A percentile compares a stretch with the other conserved stretches of the same genome.
These are phyloP conservation scores for Sechiopsis laciniata DNA, from an alignment of 306 rosid genomes.

Conservation along the genomic window DNA sequence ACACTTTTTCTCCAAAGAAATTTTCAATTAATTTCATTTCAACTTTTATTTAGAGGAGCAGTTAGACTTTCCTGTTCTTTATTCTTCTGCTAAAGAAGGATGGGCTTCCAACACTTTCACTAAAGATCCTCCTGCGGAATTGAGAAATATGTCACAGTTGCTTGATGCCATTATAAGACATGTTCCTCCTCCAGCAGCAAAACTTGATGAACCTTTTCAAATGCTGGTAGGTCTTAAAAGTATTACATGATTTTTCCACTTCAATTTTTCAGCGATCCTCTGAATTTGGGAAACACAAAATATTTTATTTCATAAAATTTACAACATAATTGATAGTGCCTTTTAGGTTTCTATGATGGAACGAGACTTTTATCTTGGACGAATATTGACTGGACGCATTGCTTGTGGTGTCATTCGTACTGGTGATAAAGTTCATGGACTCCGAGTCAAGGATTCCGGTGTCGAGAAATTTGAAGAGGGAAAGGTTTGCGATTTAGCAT, in stretches of 20 bases:
- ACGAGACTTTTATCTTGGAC: constrained; percentile 77
- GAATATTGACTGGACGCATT: constrained; percentile 89
- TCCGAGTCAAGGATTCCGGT: constrained; percentile 63
- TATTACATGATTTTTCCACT: constrained; percentile 25
- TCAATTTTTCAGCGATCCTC: constrained; percentile 17
- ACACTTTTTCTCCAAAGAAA: neutral
- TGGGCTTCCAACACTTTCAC: constrained; percentile 84
- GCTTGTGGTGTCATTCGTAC: constrained; percentile 66
- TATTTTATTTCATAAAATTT: constrained; percentile 29
- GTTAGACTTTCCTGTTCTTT: constrained; percentile 93
- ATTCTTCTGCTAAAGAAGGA: constrained; percentile 99
- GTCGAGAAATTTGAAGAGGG: constrained; percentile 86
- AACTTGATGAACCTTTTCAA: constrained; percentile 67
- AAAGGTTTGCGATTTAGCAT: constrained; percentile 44
- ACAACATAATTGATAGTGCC: constrained; percentile 40
- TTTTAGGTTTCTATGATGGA: constrained; percentile 99
- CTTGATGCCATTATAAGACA: constrained; percentile 74
- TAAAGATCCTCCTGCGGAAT: constrained; percentile 79
- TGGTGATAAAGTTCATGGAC: constrained; percentile 90
- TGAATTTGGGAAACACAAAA: neutral
- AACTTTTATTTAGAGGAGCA: constrained; percentile 67
- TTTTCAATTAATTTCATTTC: constrained; percentile 14
- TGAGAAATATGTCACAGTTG: constrained; percentile 74
- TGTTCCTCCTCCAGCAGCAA: constrained; percentile 70
- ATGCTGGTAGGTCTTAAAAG: constrained; percentile 73